Evolutionary conservation across 2,329 filamentous ascomycete genomes (phyloP).

Genomic region (Verticillium tricorpus): DNA sequence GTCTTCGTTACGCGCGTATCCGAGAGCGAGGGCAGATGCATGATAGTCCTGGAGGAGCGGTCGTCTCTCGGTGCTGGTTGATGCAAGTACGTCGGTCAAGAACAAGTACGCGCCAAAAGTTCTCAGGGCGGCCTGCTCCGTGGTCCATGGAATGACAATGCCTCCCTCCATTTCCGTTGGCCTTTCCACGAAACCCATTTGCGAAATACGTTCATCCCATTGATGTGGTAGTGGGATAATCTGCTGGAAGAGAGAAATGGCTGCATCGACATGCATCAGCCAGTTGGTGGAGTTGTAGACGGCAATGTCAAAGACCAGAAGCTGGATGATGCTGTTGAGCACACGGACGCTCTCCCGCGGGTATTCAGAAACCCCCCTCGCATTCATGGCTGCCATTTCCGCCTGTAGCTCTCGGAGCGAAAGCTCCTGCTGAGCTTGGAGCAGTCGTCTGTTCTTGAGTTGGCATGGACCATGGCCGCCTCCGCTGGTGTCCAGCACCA

Average conservation of each 20-base stretch:
- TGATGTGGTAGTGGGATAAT: constrained; percentile 30
- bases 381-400: constrained; percentile 33
- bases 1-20: constrained; percentile 12
- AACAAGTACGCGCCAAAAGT: constrained; percentile 44
- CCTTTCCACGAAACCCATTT: constrained; percentile 10
- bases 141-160: constrained; percentile 30
- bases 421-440: constrained; percentile 39
- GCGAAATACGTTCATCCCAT: constrained; percentile 30
- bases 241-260: constrained; percentile 43
- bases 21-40: constrained; percentile 29
- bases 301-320: constrained; percentile 48
- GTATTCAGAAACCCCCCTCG: constrained; percentile 21
- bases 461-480: constrained; percentile 11
- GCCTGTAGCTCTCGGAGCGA: constrained; percentile 38
- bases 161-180: neutral
- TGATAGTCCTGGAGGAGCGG: constrained; percentile 40
- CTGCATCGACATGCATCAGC: constrained; percentile 46
- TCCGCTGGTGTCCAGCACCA: constrained; percentile 31
- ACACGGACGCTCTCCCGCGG: constrained; percentile 31
- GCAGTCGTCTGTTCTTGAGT: constrained; percentile 28
- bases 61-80: constrained; percentile 36
- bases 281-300: constrained; percentile 41
- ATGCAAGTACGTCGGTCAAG: constrained; percentile 45
- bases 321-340: constrained; percentile 47
- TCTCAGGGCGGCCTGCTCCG: constrained; percentile 40